These are phyloP conservation scores for Dryadomyces quercivorus DNA, from an alignment of 2,329 filamentous ascomycete genomes.

Conservation along the genomic window DNA sequence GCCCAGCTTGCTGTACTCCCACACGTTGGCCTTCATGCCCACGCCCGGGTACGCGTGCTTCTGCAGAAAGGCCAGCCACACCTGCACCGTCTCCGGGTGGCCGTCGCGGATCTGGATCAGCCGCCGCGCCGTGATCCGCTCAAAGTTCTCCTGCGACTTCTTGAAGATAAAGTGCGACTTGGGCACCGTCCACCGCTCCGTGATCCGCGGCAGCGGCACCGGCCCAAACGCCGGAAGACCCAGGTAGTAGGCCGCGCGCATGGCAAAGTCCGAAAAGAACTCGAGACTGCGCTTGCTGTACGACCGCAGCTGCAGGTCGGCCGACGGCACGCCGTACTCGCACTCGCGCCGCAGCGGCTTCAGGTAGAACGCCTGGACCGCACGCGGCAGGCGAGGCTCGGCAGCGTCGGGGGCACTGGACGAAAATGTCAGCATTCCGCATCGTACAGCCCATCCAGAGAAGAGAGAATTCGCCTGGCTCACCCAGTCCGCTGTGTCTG, in stretches of 20 bases:
- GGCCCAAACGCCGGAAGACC: slow-evolving; percentile 77
- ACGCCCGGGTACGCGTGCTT: slow-evolving; percentile 94
- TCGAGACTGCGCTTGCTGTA: slow-evolving; percentile 84
- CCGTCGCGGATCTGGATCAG: slow-evolving; percentile 91
- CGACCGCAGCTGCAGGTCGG: slow-evolving; percentile 85
- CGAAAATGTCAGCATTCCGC: not conserved
- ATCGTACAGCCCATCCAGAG: too few relatives aligned
- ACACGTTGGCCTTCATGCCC: slow-evolving; percentile 97
- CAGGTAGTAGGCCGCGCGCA: slow-evolving; percentile 90
- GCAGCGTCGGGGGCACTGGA: not conserved
- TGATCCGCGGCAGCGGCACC: slow-evolving; percentile 72
- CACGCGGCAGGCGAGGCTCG: slow-evolving; percentile 52
- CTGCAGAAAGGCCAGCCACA: slow-evolving; percentile 85
- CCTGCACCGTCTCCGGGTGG: slow-evolving; percentile 73
- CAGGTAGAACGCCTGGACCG: slow-evolving; percentile 77
- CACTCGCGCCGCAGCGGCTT: slow-evolving; percentile 67
- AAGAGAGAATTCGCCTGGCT: too few relatives aligned
- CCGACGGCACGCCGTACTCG: slow-evolving; percentile 67
- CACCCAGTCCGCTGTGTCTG: not conserved
- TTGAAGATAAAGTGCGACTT: slow-evolving; percentile 87
- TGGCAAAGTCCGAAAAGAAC: slow-evolving; percentile 87
- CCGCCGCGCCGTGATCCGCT: slow-evolving; percentile 73
- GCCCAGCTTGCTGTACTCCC: slow-evolving; percentile 65
- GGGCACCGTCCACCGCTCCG: slow-evolving; percentile 90
- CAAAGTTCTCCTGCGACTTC: slow-evolving; percentile 96